Conservation (phyloP, 768 basidiomycete genomes). For the Kondoa malvinella region DNA sequence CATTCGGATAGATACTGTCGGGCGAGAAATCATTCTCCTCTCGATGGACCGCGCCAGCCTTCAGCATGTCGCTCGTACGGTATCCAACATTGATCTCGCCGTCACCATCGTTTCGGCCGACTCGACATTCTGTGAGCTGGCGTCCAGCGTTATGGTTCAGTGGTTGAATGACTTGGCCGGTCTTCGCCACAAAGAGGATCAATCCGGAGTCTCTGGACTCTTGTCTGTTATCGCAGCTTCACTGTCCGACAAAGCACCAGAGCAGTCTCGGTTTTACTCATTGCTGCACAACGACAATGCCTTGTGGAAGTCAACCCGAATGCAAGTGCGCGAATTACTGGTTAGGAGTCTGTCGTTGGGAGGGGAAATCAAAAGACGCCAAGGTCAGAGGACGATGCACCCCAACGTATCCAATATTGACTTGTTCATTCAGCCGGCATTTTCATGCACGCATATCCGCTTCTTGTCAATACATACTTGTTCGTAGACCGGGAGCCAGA, state of each 20-base stretch:
- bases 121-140: constrained; percentile 76
- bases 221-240: constrained; percentile 4
- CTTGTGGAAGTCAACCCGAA: constrained; percentile 31
- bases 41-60: constrained; percentile 41
- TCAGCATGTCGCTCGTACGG: constrained; percentile 58
- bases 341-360: constrained; percentile 23
- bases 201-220: constrained; percentile 9
- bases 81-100: constrained; percentile 75
- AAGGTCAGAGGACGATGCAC: too few relatives aligned
- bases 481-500: constrained; percentile 86
- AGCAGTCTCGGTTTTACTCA: background rate
- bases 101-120: constrained; percentile 73
- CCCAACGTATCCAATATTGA: constrained; percentile 18
- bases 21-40: constrained; percentile 29
- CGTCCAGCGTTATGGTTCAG: constrained; percentile 34
- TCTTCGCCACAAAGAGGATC: background rate
- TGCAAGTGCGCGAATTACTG: constrained; percentile 28
- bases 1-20: constrained; percentile 50
- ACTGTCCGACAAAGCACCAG: background rate
- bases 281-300: constrained; percentile 28
- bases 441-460: constrained; percentile 46
- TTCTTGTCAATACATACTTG: constrained; percentile 76
- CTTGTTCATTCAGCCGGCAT: constrained; percentile 3
- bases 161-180: constrained; percentile 11
- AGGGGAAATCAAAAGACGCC: constrained; percentile 48